phyloP scores from a whole-genome alignment of 805 yeast genomes.

The Cyberlindnera bimundalis region DNA sequence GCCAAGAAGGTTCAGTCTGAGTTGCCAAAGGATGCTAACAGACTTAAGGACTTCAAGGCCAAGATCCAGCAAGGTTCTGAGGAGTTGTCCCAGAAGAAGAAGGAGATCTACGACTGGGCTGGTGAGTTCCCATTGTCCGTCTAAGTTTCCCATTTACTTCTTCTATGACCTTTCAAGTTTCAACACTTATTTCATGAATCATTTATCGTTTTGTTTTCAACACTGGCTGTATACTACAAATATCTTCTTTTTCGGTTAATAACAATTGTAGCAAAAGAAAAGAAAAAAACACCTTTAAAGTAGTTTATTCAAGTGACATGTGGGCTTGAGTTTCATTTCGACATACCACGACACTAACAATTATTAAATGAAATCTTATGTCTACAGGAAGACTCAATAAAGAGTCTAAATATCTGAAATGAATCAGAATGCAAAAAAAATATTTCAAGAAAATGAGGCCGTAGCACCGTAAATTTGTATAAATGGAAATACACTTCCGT shows the following conservation, averaged over 20 bases:
- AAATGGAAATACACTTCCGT: background rate
- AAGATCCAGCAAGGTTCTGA: slow-evolving; percentile 69
- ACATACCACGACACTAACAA: no score
- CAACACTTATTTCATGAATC: slow-evolving; percentile 3
- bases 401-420: no score
- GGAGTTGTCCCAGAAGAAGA: slow-evolving; percentile 62
- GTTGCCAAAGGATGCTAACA: slow-evolving; percentile 90
- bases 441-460: slow-evolving; percentile 9
- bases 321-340: no score
- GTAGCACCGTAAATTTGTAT: slow-evolving; percentile 7
- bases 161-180: background rate
- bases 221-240: slow-evolving; percentile 5
- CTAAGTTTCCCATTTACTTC: slow-evolving; percentile 28
- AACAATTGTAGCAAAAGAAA: no score
- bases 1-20: slow-evolving; percentile 72
- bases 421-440: no score
- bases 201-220: slow-evolving; percentile 3
- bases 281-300: no score
- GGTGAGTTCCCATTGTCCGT: slow-evolving; percentile 74
- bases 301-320: no score
- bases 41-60: slow-evolving; percentile 92
- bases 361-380: no score
- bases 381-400: no score
- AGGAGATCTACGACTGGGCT: slow-evolving; percentile 88
- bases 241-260: background rate